Percentiles rank a stretch among this genome's conserved stretches.
phyloP scores from a whole-genome alignment of 139 green algal genomes.

The Closterium sp. region DNA sequence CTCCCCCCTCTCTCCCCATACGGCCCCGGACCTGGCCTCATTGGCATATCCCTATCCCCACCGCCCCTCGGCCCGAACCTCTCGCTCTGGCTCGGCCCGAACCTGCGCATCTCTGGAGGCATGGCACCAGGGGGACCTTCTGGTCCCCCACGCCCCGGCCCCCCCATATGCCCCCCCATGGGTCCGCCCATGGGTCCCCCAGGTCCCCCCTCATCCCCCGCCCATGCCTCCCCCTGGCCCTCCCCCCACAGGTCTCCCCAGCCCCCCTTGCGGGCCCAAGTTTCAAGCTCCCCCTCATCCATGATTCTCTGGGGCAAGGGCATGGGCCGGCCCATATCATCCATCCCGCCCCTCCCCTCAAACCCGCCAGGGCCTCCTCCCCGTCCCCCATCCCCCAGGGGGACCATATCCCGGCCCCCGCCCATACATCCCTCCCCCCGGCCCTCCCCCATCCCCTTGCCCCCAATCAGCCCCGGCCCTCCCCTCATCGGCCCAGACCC shows the following conservation, averaged over 20 bases:
- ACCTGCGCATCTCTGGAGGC: background rate
- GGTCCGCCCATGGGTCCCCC: background rate
- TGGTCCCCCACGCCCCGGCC: background rate
- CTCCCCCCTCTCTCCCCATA: background rate
- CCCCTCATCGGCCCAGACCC: background rate
- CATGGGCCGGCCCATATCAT: background rate
- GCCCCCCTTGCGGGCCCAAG: constrained; percentile 18
- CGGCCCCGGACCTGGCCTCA: background rate
- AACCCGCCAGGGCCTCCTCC: constrained; percentile 5
- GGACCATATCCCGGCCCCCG: constrained; percentile 4
- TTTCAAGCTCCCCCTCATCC: constrained; percentile 29
- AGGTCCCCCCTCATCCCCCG: background rate
- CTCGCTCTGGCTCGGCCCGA: background rate
- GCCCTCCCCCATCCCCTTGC: background rate
- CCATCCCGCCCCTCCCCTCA: background rate
- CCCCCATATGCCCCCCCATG: background rate
- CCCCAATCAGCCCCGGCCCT: background rate
- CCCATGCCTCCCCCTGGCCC: constrained; percentile 7
- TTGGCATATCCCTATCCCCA: background rate
- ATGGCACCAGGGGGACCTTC: background rate
- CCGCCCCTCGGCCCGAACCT: background rate
- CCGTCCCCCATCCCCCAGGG: background rate
- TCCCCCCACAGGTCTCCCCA: background rate
- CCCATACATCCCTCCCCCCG: constrained; percentile 3
- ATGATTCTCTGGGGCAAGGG: constrained; percentile 6